Percentiles rank a stretch among this genome's conserved stretches.
These are phyloP conservation scores for Articulospora tetracladia DNA, from an alignment of 495 filamentous ascomycete species.

Conservation along the genomic window DNA sequence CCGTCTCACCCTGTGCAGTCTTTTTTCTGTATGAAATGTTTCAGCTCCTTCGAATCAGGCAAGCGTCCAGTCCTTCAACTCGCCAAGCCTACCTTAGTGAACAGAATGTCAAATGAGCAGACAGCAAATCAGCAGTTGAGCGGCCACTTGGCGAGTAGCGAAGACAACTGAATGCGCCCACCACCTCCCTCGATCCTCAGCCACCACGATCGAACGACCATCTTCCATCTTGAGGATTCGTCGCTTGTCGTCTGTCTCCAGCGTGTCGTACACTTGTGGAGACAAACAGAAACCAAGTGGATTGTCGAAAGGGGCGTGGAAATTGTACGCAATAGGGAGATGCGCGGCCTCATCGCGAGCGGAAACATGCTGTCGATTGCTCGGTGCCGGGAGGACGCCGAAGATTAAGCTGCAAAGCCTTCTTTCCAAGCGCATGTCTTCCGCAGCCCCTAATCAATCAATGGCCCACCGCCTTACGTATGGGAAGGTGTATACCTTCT, in stretches of 20 bases:
- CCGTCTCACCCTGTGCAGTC: not conserved
- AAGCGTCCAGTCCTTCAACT: too few species aligned
- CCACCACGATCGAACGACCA: not conserved
- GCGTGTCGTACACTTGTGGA: not conserved
- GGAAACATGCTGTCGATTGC: not conserved
- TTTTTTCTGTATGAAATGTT: not conserved
- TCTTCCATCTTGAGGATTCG: not conserved
- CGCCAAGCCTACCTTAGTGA: too few species aligned
- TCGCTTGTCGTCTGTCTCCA: not conserved
- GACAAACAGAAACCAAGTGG: not conserved
- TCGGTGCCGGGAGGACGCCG: not conserved
- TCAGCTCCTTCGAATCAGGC: not conserved
- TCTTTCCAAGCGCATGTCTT: not conserved
- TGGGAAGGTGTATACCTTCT: too few species aligned
- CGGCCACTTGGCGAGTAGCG: too few species aligned
- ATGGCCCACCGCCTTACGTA: too few species aligned
- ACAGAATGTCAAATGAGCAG: too few species aligned
- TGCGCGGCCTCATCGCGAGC: not conserved
- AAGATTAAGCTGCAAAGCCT: not conserved
- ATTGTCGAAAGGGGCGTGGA: not conserved
- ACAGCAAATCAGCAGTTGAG: too few species aligned
- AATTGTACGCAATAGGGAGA: not conserved
- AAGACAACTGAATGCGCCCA: too few species aligned
- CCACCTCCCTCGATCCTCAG: too few species aligned
- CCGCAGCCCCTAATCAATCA: too few species aligned